These are phyloP conservation scores for Drechmeria coniospora DNA, from an alignment of 2,329 filamentous ascomycete species.

Conservation along the genomic window DNA sequence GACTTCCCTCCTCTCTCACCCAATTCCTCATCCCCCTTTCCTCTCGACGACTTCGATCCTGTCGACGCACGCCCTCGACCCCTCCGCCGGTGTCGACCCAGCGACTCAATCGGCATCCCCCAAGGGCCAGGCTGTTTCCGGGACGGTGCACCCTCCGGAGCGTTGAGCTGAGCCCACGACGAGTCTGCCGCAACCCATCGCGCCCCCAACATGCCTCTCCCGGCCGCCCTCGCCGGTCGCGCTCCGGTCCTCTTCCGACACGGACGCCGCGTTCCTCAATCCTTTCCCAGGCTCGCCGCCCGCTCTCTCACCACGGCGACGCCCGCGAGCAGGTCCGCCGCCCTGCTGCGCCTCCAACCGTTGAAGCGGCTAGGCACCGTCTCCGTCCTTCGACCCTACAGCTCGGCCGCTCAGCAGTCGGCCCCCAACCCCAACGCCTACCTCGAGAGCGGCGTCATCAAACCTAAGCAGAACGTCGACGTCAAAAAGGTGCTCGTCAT, in stretches of 20 bases:
- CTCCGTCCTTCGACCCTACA: slow-evolving; percentile 26
- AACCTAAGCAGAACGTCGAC: slow-evolving; percentile 63
- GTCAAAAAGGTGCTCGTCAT: slow-evolving; percentile 97
- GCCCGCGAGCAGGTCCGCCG: slow-evolving; percentile 17
- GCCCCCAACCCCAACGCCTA: slow-evolving; percentile 77
- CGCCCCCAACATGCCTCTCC: slow-evolving; percentile 14
- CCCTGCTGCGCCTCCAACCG: slow-evolving; percentile 10
- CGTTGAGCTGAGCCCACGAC: no score
- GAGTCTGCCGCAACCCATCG: slow-evolving; percentile 21
- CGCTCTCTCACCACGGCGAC: slow-evolving; percentile 27
- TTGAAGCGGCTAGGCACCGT: slow-evolving; percentile 33
- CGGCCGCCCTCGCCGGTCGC: slow-evolving; percentile 34
- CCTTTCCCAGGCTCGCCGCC: slow-evolving; percentile 25
- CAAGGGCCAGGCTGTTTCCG: slow-evolving; percentile 18
- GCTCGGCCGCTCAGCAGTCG: slow-evolving; percentile 38
- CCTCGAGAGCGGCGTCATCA: slow-evolving; percentile 73
- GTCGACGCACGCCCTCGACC: no score
- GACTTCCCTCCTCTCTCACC: no score
- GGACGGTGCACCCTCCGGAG: slow-evolving; percentile 20
- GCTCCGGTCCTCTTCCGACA: slow-evolving; percentile 42
- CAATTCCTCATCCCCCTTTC: no score
- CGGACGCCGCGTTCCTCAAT: slow-evolving; percentile 31
- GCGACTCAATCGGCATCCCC: no score
- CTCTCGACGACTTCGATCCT: no score
- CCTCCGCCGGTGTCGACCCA: no score